Evolutionary conservation across 1,284 basidiomycete species (phyloP), one percentile per base, ranked within the genome.

Genomic region (Peniophora sp.): DNA sequence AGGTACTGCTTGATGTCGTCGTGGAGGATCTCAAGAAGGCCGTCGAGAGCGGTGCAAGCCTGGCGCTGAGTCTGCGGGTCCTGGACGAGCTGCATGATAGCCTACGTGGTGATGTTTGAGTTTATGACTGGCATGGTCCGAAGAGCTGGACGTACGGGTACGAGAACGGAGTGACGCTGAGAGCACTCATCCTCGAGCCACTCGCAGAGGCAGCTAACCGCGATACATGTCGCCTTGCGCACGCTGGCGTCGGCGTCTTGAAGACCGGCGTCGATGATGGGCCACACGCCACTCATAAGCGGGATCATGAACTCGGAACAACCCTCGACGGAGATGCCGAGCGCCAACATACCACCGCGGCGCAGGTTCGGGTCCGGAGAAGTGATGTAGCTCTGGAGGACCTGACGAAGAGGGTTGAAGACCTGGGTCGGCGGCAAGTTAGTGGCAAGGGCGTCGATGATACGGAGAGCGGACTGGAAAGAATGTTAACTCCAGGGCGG

Each of bases 261-360:
- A 47, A 99, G 81, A 58, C 96, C 95, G 47, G 83, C 77, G 67
- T 97, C 92, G 59, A 99, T 86, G 55, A 97, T 78, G 1, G 95
- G 94, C 97, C 97, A 99, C 45, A 99, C 85, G 60, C 92, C 80
- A 59, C 72, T 72, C 79, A 99, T 92, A 62, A 95, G 81, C 5
- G 96, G 94, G 32, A 92, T 92, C 79, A 99, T 98, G 72, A 79
- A 99, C 73, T 99, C 94, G 68, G 91, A 94, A 75, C 96, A 98
- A 22, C 97, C 97, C 68, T 99, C 97, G 52, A 99, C 94, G 47
- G 87, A 83, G 47, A 99, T 92, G 60, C 96, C 97, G 52, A 99
- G 87, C 3, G 96, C 89, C 65, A 97, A 92, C 73, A 99, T 88
- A 6, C 95, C 97, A 47, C 92, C 92, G 58, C 97, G 95, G 55